These are phyloP conservation scores for Lignosus rhinocerotis DNA, from an alignment of 1,284 basidiomycete genomes.

Conservation along the genomic window DNA sequence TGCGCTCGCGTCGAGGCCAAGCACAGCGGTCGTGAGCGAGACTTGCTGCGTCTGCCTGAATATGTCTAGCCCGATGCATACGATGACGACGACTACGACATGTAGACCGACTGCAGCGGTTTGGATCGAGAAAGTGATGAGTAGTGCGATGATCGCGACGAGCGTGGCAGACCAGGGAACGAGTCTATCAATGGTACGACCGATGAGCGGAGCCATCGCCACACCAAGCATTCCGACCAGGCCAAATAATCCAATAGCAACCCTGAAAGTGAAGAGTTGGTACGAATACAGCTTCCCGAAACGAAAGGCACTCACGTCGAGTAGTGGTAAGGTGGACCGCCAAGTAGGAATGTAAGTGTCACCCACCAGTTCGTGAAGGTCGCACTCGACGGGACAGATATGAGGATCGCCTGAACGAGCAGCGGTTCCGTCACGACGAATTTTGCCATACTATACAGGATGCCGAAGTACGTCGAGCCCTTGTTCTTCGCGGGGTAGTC, in stretches of 20 bases:
- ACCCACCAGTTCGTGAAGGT: slow-evolving; percentile 49
- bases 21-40: slow-evolving; percentile 42
- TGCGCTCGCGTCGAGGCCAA: slow-evolving; percentile 37
- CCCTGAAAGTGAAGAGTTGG: slow-evolving; percentile 23
- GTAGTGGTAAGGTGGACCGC: slow-evolving; percentile 48
- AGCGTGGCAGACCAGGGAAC: slow-evolving; percentile 52
- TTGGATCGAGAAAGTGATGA: slow-evolving; percentile 41
- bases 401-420: slow-evolving; percentile 48
- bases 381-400: slow-evolving; percentile 42
- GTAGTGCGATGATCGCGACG: slow-evolving; percentile 36
- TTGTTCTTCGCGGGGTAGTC: slow-evolving; percentile 51
- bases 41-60: slow-evolving; percentile 49
- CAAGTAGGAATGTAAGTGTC: slow-evolving; percentile 53
- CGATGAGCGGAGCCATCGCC: slow-evolving; percentile 47
- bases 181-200: slow-evolving; percentile 49
- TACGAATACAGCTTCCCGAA: not conserved
- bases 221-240: slow-evolving; percentile 52
- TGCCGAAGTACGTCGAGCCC: slow-evolving; percentile 43
- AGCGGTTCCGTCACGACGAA: slow-evolving; percentile 51
- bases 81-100: slow-evolving; percentile 47
- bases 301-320: slow-evolving; percentile 33
- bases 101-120: slow-evolving; percentile 45
- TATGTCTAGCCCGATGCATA: slow-evolving; percentile 47
- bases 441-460: slow-evolving; percentile 48
- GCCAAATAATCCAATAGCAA: slow-evolving; percentile 57